These are phyloP conservation scores for Mortierella sp. DNA, from an alignment of 371 early-diverging fungal genomes.

Conservation along the genomic window DNA sequence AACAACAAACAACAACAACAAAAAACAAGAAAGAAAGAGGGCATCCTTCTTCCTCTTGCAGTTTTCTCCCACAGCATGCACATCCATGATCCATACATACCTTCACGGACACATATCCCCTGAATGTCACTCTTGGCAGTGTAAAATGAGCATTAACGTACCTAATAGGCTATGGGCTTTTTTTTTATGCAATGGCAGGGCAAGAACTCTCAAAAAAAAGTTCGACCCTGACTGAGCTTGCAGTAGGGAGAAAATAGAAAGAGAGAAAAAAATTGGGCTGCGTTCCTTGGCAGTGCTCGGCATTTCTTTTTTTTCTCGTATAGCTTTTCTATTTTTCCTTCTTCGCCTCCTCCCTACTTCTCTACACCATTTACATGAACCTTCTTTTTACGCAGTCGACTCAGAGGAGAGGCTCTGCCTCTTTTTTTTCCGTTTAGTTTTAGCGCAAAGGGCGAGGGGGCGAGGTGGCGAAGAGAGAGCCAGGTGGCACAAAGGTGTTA, in stretches of 20 bases:
- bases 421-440: neutral
- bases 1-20: neutral
- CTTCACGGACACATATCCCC: neutral
- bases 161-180: neutral
- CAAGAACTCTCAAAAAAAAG: neutral
- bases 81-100: neutral
- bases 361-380: neutral
- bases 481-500: neutral
- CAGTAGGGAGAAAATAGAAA: neutral
- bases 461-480: neutral
- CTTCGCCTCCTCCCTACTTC: neutral
- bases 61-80: neutral
- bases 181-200: neutral
- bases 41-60: neutral
- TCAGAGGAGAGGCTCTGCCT: neutral
- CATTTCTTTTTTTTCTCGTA: neutral
- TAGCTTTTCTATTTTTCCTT: neutral
- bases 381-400: no score
- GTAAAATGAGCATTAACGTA: neutral
- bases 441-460: neutral
- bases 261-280: neutral
- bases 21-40: neutral
- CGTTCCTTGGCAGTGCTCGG: slow-evolving; percentile 11
- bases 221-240: neutral
- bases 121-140: neutral